phyloP scores from a whole-genome alignment of 2,329 filamentous ascomycete genomes.

The Albophoma yamanashiensis region DNA sequence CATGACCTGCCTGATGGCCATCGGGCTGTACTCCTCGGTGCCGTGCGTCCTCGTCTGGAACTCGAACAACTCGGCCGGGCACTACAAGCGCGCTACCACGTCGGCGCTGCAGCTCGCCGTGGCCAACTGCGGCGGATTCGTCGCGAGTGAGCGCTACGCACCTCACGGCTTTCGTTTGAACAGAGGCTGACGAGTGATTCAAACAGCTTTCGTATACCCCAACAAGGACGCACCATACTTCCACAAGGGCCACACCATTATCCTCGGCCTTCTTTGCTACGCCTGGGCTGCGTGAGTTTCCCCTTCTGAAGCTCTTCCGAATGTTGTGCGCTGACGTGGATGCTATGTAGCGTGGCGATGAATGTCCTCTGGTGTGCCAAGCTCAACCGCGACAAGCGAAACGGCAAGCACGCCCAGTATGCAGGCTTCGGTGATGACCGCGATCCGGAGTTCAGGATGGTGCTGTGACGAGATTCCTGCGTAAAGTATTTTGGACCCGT shows the following conservation, averaged over 20 bases:
- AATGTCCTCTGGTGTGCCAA: slow-evolving; percentile 55
- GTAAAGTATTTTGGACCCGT: too few species aligned
- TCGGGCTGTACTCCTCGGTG: slow-evolving; percentile 52
- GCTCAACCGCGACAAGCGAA: slow-evolving; percentile 51
- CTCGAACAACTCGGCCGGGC: slow-evolving; percentile 56
- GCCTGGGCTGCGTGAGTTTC: slow-evolving; percentile 51
- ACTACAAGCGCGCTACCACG: slow-evolving; percentile 61
- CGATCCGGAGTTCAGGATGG: slow-evolving; percentile 50
- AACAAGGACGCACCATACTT: slow-evolving; percentile 44
- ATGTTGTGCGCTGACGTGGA: neutral
- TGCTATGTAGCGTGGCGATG: slow-evolving; percentile 35
- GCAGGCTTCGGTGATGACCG: slow-evolving; percentile 50
- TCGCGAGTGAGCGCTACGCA: slow-evolving; percentile 36
- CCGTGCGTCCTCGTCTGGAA: slow-evolving; percentile 56
- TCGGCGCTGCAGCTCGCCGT: slow-evolving; percentile 54
- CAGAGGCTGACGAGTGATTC: neutral
- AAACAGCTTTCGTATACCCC: slow-evolving; percentile 48
- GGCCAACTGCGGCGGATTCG: slow-evolving; percentile 57
- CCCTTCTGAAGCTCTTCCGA: neutral
- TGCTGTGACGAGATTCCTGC: slow-evolving; percentile 30
- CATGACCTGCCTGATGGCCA: slow-evolving; percentile 59
- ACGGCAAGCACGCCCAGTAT: slow-evolving; percentile 47
- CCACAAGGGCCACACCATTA: slow-evolving; percentile 49
- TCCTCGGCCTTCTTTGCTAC: slow-evolving; percentile 47
- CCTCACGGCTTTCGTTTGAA: fast-evolving